Evolutionary conservation across 176 grass and related monocot genomes (phyloP), one percentile per base, ranked within the genome.

Genomic region (Zoysia pacifica): DNA sequence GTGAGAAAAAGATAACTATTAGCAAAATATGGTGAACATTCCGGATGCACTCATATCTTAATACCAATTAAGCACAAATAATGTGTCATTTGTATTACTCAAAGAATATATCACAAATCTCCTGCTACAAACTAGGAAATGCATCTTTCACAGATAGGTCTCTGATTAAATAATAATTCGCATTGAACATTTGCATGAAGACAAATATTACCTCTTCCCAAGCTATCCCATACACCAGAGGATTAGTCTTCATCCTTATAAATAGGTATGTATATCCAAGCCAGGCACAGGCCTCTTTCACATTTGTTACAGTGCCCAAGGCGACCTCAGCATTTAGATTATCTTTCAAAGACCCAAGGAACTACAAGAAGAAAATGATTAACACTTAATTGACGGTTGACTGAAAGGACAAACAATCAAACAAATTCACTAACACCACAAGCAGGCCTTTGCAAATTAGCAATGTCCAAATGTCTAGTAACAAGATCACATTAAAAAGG

Each of bases 201-300:
- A 41, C 73, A 55, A 68, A 82, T 4, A 18, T 45, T 84, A 94
- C 95, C 83, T 97, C 92, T 84, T 97, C 95, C 95, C 95, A 97
- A 62, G 92, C 75, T 90, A 97, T 92, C 58, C 95, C 92, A 81
- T 97, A 97, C 62, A 83, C 95, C 54, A 97, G 77, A 88, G 95
- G 95, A 88, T 97, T 97, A 19, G 90, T 87, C 86, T 92, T 97
- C 95, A 97, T 97, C 87, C 95, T 90, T 89, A 92, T 97, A 88
- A 94, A 97, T 83, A 97, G 89, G 74, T 97, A 97, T 67, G 95
- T 94, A 75, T 97, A 97, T 40, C 95, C 95, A 92, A 97, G 95
- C 95, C 95, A 97, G 37, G 91, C 86, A 84, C 95, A 97, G 9
- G 95, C 95, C 74, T 97, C 95, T 78, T 81, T 97, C 58, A 97